A percentile compares a stretch with the other conserved stretches of the same genome.
Conservation (phyloP, 2,329 filamentous ascomycete genomes). For the Aspergillus sp. region DNA sequence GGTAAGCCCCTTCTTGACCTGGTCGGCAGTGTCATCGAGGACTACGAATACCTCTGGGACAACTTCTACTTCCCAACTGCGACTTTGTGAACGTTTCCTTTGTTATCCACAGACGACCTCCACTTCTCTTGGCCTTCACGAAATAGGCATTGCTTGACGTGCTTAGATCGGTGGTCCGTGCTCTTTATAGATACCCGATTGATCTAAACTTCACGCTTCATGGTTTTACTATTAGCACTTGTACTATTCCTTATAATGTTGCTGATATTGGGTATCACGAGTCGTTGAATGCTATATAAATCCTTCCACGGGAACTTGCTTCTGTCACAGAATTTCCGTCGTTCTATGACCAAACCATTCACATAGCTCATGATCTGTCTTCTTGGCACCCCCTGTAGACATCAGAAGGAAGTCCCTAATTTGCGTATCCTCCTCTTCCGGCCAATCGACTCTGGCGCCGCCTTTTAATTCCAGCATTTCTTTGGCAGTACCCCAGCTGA, state of each 20-base stretch:
- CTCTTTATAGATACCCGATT: slow-evolving; percentile 8
- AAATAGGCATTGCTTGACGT: neutral
- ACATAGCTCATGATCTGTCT: slow-evolving; percentile 63
- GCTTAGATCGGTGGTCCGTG: neutral
- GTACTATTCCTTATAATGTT: neutral
- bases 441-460: slow-evolving; percentile 79
- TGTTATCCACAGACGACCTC: neutral
- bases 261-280: slow-evolving; percentile 24
- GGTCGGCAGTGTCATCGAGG: slow-evolving; percentile 80
- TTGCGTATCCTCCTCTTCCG: slow-evolving; percentile 68
- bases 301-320: neutral
- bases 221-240: neutral
- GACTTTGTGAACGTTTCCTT: slow-evolving; percentile 39
- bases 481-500: slow-evolving; percentile 94
- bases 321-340: slow-evolving; percentile 66
- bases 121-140: slow-evolving; percentile 1
- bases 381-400: slow-evolving; percentile 31
- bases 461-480: slow-evolving; percentile 82
- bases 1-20: slow-evolving; percentile 74
- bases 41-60: slow-evolving; percentile 98
- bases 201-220: neutral
- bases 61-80: slow-evolving; percentile 86
- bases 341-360: slow-evolving; percentile 74
- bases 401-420: slow-evolving; percentile 73
- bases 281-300: neutral